phyloP scores from a whole-genome alignment of 257 asterid species.

The Salvia splendens region DNA sequence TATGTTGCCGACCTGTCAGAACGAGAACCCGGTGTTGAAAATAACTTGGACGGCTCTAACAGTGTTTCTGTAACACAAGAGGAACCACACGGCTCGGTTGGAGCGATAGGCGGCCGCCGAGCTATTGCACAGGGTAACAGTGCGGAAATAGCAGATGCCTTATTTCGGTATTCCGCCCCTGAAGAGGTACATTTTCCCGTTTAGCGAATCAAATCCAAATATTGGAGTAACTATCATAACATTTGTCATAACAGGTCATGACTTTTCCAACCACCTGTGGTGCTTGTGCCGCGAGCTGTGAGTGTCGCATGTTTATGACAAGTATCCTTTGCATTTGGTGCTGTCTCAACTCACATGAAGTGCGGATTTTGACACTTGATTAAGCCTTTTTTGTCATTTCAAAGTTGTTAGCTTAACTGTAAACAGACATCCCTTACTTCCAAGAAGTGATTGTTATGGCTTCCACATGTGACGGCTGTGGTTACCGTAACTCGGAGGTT shows the following conservation, averaged over 20 bases:
- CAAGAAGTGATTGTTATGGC: conserved; percentile 97
- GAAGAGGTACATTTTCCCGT: conserved; percentile 65
- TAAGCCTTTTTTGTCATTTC: conserved; percentile 6
- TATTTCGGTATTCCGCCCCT: conserved; percentile 89
- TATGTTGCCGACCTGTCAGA: conserved; percentile 62
- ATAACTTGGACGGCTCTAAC: conserved; percentile 34
- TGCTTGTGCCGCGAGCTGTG: conserved; percentile 69
- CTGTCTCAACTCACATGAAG: not conserved
- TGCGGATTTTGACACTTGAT: not conserved
- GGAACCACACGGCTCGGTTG: conserved; percentile 92
- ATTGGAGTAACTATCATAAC: not conserved
- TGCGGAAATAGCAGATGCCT: conserved; percentile 73
- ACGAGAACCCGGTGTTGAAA: conserved; percentile 44
- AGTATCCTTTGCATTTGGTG: conserved; percentile 64
- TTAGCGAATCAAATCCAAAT: conserved; percentile 8
- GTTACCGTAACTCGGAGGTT: conserved; percentile 95
- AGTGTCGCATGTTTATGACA: conserved; percentile 87
- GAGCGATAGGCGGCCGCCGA: conserved; percentile 76
- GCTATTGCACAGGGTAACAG: conserved; percentile 96
- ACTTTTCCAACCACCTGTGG: conserved; percentile 90
- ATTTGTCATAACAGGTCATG: conserved; percentile 70
- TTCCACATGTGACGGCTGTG: conserved; percentile 84
- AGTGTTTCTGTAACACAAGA: conserved; percentile 38
- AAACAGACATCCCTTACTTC: conserved; percentile 84
- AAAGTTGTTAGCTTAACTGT: conserved; percentile 54